These are phyloP conservation scores for Dactylellina drechsleri DNA, from an alignment of 2,329 filamentous ascomycete genomes.

Conservation along the genomic window DNA sequence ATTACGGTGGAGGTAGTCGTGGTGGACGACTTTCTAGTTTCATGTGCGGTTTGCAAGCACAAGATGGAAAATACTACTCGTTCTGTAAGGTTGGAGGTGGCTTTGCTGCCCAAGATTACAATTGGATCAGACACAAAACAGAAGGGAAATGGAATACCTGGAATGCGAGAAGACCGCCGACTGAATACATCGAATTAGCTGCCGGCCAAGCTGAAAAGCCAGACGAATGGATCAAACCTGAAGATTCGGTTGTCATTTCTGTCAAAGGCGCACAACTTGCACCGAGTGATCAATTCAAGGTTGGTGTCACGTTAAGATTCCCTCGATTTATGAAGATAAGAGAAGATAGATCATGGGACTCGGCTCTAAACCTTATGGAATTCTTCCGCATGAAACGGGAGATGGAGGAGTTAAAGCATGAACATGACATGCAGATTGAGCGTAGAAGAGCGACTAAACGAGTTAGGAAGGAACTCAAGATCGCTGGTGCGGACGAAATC, in stretches of 20 bases:
- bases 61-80: slow-evolving; percentile 75
- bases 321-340: slow-evolving; percentile 86
- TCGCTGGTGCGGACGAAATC: slow-evolving; percentile 73
- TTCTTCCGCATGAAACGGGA: slow-evolving; percentile 75
- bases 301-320: slow-evolving; percentile 82
- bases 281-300: slow-evolving; percentile 79
- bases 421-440: slow-evolving; percentile 77
- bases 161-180: slow-evolving; percentile 80
- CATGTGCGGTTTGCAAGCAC: slow-evolving; percentile 79
- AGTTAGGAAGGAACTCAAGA: slow-evolving; percentile 74
- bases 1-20: slow-evolving; percentile 86
- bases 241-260: slow-evolving; percentile 84
- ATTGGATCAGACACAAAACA: slow-evolving; percentile 81
- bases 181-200: slow-evolving; percentile 80
- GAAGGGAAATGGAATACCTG: slow-evolving; percentile 92
- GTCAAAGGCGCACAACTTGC: slow-evolving; percentile 87
- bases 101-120: slow-evolving; percentile 84
- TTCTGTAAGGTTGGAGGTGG: slow-evolving; percentile 99
- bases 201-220: slow-evolving; percentile 81
- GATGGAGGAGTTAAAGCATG: slow-evolving; percentile 76
- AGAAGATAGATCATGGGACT: slow-evolving; percentile 84
- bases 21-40: slow-evolving; percentile 87
- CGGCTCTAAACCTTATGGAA: slow-evolving; percentile 79
- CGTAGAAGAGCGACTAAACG: slow-evolving; percentile 71
- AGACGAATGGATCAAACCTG: slow-evolving; percentile 91